Evolutionary conservation across 352 stramenopile species (phyloP).

Genomic region (Pythium pectinolyticum): DNA sequence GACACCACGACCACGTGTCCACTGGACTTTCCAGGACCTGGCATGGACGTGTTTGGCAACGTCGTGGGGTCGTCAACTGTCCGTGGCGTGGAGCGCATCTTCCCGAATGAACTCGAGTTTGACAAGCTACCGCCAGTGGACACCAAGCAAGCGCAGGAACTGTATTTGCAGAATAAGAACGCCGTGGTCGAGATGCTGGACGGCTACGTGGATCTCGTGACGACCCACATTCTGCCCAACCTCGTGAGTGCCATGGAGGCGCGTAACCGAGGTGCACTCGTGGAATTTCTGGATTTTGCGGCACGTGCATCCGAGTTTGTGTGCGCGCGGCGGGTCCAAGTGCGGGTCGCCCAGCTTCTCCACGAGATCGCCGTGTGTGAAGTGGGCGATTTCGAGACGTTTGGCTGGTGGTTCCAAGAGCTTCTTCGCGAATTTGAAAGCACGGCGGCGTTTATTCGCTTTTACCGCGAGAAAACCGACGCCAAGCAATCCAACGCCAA

Average conservation of each 20-base stretch:
- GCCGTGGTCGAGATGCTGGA: conserved; percentile 73
- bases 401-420: conserved; percentile 19
- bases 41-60: conserved; percentile 39
- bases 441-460: conserved; percentile 40
- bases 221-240: conserved; percentile 51
- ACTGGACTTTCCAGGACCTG: conserved; percentile 34
- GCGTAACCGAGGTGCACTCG: conserved; percentile 45
- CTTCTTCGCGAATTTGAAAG: conserved; percentile 36
- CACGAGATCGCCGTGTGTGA: conserved; percentile 53
- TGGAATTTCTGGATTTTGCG: conserved; percentile 69
- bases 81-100: conserved; percentile 32
- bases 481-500: conserved; percentile 22
- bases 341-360: conserved; percentile 59
- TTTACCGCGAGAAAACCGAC: conserved; percentile 33
- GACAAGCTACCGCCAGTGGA: conserved; percentile 60
- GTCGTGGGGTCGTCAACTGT: conserved; percentile 22
- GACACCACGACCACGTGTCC: conserved; percentile 31
- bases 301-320: conserved; percentile 74
- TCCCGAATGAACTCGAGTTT: conserved; percentile 52
- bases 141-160: conserved; percentile 43
- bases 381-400: conserved; percentile 44
- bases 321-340: conserved; percentile 59
- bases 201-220: conserved; percentile 57
- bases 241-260: conserved; percentile 37
- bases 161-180: conserved; percentile 64